Evolutionary conservation across 2,329 filamentous ascomycete genomes (phyloP).

Genomic region (Alternaria sp.): DNA sequence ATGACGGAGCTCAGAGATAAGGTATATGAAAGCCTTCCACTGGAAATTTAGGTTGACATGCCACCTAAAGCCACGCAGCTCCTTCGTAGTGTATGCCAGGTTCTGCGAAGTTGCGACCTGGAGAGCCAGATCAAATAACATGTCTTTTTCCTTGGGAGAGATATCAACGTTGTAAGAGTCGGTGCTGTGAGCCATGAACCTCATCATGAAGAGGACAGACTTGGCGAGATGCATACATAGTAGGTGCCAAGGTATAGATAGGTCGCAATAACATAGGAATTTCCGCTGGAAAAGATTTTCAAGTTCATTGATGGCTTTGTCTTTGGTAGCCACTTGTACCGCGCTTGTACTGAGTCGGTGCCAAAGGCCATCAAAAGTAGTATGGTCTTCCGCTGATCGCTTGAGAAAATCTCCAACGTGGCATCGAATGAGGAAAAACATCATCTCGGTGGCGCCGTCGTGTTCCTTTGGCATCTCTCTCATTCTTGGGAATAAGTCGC

Average conservation of each 20-base stretch:
- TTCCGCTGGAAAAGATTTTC: constrained; percentile 53
- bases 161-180: constrained; percentile 46
- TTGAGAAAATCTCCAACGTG: constrained; percentile 54
- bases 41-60: constrained; percentile 59
- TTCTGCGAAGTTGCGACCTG: constrained; percentile 55
- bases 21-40: constrained; percentile 62
- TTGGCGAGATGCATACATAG: constrained; percentile 56
- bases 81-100: constrained; percentile 49
- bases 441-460: constrained; percentile 59
- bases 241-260: constrained; percentile 54
- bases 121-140: constrained; percentile 52
- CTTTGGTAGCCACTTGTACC: constrained; percentile 32
- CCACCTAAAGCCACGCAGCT: constrained; percentile 55
- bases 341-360: constrained; percentile 28
- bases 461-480: constrained; percentile 53
- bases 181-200: constrained; percentile 56
- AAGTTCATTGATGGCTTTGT: constrained; percentile 51
- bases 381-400: constrained; percentile 9
- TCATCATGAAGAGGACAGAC: constrained; percentile 54
- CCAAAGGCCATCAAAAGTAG: constrained; percentile 35
- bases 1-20: constrained; percentile 49
- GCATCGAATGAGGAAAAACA: constrained; percentile 56
- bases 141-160: constrained; percentile 47
- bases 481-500: constrained; percentile 55
- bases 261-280: constrained; percentile 49